Conservation (phyloP, 169 alveolate species). For the Eimeria sp. region DNA sequence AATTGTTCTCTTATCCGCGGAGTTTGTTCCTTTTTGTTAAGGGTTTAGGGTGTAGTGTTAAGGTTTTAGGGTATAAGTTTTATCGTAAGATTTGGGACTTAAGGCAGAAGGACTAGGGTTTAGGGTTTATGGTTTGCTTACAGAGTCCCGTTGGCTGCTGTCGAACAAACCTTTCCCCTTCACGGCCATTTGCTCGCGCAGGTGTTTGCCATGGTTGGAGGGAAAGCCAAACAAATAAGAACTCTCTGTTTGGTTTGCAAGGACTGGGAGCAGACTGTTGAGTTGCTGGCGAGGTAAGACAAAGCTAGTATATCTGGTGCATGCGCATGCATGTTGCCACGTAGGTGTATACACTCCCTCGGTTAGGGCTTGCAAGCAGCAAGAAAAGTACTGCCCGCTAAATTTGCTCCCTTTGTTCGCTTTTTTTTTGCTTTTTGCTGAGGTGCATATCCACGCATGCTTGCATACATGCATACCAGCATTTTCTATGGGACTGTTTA, state of each 20-base stretch:
- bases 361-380: background rate
- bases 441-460: too few species aligned
- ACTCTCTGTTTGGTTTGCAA: background rate
- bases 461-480: too few species aligned
- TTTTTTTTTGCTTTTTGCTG: background rate
- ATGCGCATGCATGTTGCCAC: background rate
- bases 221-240: background rate
- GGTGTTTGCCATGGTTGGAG: background rate
- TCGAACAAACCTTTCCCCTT: background rate
- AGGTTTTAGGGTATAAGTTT: background rate
- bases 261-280: background rate
- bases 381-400: too few species aligned
- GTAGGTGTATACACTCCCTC: background rate
- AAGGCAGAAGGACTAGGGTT: background rate
- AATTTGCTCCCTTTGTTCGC: background rate
- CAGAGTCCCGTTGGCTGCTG: background rate
- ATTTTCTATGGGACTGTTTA: too few species aligned
- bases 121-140: background rate
- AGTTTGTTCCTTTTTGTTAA: background rate
- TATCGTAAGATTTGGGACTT: background rate
- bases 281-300: background rate
- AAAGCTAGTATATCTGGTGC: too few species aligned
- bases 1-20: background rate
- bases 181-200: constrained; percentile 8
- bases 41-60: background rate